Percentiles rank a stretch among this genome's conserved stretches.
Conservation (phyloP, 441 rosid genomes). For the Hura crepitans region DNA sequence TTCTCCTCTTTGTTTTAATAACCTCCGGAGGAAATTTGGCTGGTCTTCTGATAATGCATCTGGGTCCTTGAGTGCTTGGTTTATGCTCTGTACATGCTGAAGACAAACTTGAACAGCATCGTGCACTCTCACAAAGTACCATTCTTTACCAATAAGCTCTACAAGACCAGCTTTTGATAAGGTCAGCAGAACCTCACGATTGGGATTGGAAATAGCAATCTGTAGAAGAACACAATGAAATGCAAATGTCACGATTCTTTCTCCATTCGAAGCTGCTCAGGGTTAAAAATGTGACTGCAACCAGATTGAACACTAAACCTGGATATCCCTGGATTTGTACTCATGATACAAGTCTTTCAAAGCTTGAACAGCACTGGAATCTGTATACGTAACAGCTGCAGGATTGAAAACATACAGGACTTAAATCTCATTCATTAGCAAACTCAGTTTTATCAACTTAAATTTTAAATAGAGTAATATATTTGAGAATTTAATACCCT, state of each 20-base stretch:
- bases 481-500: not conserved
- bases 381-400: conserved; percentile 74
- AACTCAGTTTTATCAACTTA: not conserved
- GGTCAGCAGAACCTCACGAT: conserved; percentile 67
- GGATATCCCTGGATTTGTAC: conserved; percentile 63
- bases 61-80: conserved; percentile 27
- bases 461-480: not conserved
- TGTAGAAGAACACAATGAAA: conserved; percentile 29
- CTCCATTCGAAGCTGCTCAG: not conserved
- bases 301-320: conserved; percentile 32
- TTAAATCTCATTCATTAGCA: conserved; percentile 1
- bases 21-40: conserved; percentile 44
- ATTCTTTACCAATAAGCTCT: conserved; percentile 83
- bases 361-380: conserved; percentile 79
- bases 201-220: conserved; percentile 88
- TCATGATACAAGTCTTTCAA: conserved; percentile 69
- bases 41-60: conserved; percentile 33
- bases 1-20: conserved; percentile 35
- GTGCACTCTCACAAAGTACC: conserved; percentile 91
- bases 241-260: not conserved
- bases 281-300: not conserved
- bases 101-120: conserved; percentile 97
- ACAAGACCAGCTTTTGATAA: conserved; percentile 69
- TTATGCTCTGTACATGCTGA: conserved; percentile 59
- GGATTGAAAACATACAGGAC: conserved; percentile 2